These are phyloP conservation scores for Mucor circinelloides DNA, from an alignment of 371 early-diverging fungal species.

Conservation along the genomic window DNA sequence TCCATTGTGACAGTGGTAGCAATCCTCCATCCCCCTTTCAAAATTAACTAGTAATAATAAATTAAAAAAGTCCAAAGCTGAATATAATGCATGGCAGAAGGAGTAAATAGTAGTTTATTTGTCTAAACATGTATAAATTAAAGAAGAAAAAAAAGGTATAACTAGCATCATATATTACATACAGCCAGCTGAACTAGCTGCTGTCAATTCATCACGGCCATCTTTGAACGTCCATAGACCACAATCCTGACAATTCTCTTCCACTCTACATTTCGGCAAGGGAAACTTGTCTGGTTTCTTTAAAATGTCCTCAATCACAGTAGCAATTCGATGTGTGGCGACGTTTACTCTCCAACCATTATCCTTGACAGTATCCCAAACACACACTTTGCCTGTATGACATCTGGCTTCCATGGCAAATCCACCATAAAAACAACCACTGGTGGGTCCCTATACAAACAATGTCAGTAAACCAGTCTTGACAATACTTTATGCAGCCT, in stretches of 20 bases:
- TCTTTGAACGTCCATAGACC: constrained; percentile 70
- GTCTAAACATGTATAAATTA: too few species aligned
- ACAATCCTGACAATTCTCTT: constrained; percentile 77
- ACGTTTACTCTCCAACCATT: constrained; percentile 77
- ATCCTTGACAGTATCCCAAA: constrained; percentile 71
- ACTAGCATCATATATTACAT: neutral
- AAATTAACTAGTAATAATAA: too few species aligned
- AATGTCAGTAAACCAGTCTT: neutral
- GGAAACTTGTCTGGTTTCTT: constrained; percentile 53
- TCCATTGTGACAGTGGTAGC: too few species aligned
- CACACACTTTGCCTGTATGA: constrained; percentile 61
- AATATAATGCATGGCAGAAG: too few species aligned
- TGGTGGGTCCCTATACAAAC: constrained; percentile 58
- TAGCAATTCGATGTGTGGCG: constrained; percentile 75
- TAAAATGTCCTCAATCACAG: constrained; percentile 83
- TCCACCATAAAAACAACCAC: constrained; percentile 86
- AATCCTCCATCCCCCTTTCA: too few species aligned
- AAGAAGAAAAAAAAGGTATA: too few species aligned
- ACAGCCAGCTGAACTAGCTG: neutral
- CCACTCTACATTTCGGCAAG: constrained; percentile 56
- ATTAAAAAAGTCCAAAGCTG: too few species aligned
- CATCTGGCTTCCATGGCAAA: constrained; percentile 86
- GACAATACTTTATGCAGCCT: constrained; percentile 4
- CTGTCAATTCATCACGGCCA: constrained; percentile 23
- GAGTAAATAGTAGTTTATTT: too few species aligned